Evolutionary conservation across 345 rosid genomes (phyloP).

Genomic region (Eucalyptus lansdowneana): DNA sequence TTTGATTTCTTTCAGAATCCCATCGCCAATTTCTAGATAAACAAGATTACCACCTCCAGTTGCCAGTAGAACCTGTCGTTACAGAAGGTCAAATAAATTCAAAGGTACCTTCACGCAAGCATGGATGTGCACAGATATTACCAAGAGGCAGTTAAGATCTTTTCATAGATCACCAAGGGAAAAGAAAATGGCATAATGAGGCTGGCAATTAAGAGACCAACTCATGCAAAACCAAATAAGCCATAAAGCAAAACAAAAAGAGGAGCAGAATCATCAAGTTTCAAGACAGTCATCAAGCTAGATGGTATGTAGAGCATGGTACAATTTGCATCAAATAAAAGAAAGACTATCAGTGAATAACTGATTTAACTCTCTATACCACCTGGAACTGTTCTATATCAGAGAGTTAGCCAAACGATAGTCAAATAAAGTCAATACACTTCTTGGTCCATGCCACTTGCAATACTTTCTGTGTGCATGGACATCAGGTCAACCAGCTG

Average conservation of each 20-base stretch:
- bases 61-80: conserved; percentile 73
- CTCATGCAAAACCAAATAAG: background rate
- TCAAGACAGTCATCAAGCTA: background rate
- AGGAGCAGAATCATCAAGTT: background rate
- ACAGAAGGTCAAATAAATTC: background rate
- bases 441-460: background rate
- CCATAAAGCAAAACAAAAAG: background rate
- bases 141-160: background rate
- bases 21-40: conserved; percentile 86
- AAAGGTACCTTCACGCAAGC: background rate
- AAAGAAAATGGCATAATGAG: background rate
- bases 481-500: background rate
- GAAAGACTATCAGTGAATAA: background rate
- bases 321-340: background rate
- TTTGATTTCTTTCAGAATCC: conserved; percentile 52
- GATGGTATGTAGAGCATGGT: background rate
- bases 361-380: background rate
- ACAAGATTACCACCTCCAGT: conserved; percentile 95
- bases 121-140: background rate
- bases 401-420: background rate
- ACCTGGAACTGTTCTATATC: background rate
- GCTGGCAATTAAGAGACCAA: background rate
- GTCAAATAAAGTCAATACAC: background rate
- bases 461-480: background rate
- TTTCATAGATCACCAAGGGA: background rate